Percentiles rank a stretch among this genome's conserved stretches.
These are phyloP conservation scores for Circinella umbellata DNA, from an alignment of 371 early-diverging fungal species.

Conservation along the genomic window DNA sequence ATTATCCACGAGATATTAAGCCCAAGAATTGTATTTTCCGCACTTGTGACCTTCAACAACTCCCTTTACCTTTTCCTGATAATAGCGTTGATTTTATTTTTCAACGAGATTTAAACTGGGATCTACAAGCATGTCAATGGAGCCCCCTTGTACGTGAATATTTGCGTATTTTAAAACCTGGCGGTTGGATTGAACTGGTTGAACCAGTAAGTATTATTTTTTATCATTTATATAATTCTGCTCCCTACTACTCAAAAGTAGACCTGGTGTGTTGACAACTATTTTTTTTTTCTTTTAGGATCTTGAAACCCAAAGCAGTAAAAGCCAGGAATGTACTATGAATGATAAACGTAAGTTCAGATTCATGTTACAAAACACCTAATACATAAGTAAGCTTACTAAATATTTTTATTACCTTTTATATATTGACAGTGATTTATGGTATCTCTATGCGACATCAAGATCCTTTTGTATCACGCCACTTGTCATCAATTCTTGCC, in stretches of 20 bases:
- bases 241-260: no score
- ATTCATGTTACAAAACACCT: background rate
- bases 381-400: background rate
- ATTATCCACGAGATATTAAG: constrained; percentile 46
- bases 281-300: constrained; percentile 25
- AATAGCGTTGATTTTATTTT: constrained; percentile 52
- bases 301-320: constrained; percentile 48
- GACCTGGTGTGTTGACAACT: background rate
- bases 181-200: constrained; percentile 52
- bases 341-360: constrained; percentile 45
- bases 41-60: constrained; percentile 24
- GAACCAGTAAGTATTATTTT: constrained; percentile 35
- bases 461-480: constrained; percentile 50
- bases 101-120: constrained; percentile 51
- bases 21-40: constrained; percentile 53
- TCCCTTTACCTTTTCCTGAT: constrained; percentile 46
- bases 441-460: constrained; percentile 43
- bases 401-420: background rate
- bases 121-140: constrained; percentile 35
- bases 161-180: constrained; percentile 46
- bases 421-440: constrained; percentile 33
- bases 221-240: no score
- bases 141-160: constrained; percentile 39
- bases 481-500: constrained; percentile 51
- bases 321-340: constrained; percentile 33